phyloP scores from a whole-genome alignment of 148 eudicot genomes.

The Vaccinium macrocarpon region DNA sequence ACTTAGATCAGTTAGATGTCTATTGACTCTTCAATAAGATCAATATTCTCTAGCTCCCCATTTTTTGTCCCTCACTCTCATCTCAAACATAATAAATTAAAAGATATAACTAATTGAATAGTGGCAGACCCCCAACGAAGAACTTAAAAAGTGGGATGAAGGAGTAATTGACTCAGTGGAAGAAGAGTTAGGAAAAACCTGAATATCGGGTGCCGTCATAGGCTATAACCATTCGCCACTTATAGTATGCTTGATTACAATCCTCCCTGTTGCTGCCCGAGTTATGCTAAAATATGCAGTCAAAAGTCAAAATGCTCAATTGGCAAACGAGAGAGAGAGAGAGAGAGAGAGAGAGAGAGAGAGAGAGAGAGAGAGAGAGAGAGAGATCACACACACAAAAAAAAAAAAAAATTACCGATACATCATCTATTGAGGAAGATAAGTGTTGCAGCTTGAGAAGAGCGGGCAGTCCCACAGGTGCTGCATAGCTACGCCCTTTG shows the following conservation, averaged over 20 bases:
- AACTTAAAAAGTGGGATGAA: no score
- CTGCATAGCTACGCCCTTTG: background rate
- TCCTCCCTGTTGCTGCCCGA: slow-evolving; percentile 9
- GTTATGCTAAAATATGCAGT: slow-evolving; percentile 19
- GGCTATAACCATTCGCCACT: slow-evolving; percentile 69
- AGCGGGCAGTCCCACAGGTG: background rate
- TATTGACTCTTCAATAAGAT: background rate
- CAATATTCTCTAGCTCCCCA: no score
- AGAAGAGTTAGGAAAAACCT: slow-evolving; percentile 23
- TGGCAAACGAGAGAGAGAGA: background rate
- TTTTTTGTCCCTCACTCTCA: no score
- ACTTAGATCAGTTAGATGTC: background rate
- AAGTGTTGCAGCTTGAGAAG: slow-evolving; percentile 4
- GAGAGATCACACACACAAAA: no score
- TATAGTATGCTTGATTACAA: slow-evolving; percentile 24
- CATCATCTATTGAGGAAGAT: background rate
- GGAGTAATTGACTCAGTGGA: background rate
- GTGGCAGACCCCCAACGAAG: no score
- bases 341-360: background rate
- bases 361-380: background rate
- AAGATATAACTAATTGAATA: no score
- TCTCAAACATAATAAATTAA: no score
- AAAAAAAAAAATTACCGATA: background rate
- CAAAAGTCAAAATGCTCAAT: slow-evolving; percentile 13
- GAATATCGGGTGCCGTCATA: slow-evolving; percentile 57